Base-by-base conservation (phyloP, 371 early-diverging fungal genomes). In the Apophysomyces ossiformis region DNA sequence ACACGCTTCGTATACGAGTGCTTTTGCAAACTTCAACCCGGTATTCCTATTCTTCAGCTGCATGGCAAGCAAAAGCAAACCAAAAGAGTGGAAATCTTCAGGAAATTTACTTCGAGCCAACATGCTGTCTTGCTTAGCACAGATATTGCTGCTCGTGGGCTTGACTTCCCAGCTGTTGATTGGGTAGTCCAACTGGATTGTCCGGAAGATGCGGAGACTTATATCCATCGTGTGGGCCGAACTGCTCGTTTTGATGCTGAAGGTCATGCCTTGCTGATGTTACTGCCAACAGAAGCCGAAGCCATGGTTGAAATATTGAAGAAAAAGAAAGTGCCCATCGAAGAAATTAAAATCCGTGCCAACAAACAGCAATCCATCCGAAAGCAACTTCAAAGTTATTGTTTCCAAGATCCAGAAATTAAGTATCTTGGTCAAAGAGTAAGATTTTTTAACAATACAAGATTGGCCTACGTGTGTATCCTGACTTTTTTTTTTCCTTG, bases 111-210 rank as follows among this genome's bases (percentile, higher is more conserved):
- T 6, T 75, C 87, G 7, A 90, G 86, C 65, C 88, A 88, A 60
- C 83, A 86, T 37, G 90, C 90, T 12, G 90, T 90, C 43, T 69
- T 99, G 61, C 91, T 99, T 72, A 92, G 94, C 65, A 99, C 99
- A 0, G 99, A 99, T 77, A 89, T 99, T 66, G 98, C 98, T 16
- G 95, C 97, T 7, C 91, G 97, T 73, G 99, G 99, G 37, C 83
- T 99, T 46, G 99, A 99, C 82, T 99, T 99, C 76, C 95, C 99
- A 9, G 92, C 95, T 9, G 98, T 99, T 8, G 96, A 99, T 76
- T 95, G 97, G 95, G 99, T 99, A 9, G 81, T 99, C 56, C 99
- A 99, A 73, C 78, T 96, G 59, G 99, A 99, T 79, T 93, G 97
- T 67, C 99, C 99, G 37, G 96, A 98, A 76, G 95, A 95, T 76